Evolutionary conservation across 23 red algal genomes (phyloP).

Genomic region (Chondrus crispus): DNA sequence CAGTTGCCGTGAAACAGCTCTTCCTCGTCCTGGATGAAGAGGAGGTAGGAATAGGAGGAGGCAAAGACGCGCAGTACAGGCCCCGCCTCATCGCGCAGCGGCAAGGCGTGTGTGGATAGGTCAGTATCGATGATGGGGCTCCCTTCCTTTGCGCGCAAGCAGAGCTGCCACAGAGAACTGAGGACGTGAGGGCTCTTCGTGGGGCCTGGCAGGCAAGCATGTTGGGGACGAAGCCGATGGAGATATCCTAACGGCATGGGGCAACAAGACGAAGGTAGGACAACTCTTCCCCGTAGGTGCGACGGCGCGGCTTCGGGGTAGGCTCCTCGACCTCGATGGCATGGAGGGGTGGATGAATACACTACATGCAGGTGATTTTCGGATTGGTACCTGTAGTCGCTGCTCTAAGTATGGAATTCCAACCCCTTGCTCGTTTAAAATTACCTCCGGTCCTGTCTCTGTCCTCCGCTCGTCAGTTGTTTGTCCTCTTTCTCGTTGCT

Average conservation of each 20-base stretch:
- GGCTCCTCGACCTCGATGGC: no score
- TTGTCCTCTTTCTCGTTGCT: no score
- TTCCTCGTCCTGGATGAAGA: constrained; percentile 67
- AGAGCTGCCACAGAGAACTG: constrained; percentile 29
- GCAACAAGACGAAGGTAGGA: constrained; percentile 17
- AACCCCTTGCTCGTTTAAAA: no score
- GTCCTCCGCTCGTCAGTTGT: no score
- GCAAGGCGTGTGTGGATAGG: background rate
- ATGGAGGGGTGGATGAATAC: no score
- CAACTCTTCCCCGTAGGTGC: constrained; percentile 43
- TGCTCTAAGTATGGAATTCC: no score
- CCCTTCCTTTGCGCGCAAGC: background rate
- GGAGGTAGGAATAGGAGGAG: constrained; percentile 52
- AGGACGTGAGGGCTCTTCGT: constrained; percentile 17
- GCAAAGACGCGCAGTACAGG: constrained; percentile 55
- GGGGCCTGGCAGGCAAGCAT: constrained; percentile 61
- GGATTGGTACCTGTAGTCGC: no score
- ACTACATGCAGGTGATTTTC: no score
- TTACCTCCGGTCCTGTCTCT: no score
- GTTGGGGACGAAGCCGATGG: constrained; percentile 80
- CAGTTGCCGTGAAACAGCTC: constrained; percentile 61
- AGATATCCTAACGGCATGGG: constrained; percentile 66
- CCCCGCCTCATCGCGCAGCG: constrained; percentile 4
- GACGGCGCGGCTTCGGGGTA: no score
- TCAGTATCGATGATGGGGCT: background rate